phyloP scores from a whole-genome alignment of 768 basidiomycete species.

The Panus rudis region DNA sequence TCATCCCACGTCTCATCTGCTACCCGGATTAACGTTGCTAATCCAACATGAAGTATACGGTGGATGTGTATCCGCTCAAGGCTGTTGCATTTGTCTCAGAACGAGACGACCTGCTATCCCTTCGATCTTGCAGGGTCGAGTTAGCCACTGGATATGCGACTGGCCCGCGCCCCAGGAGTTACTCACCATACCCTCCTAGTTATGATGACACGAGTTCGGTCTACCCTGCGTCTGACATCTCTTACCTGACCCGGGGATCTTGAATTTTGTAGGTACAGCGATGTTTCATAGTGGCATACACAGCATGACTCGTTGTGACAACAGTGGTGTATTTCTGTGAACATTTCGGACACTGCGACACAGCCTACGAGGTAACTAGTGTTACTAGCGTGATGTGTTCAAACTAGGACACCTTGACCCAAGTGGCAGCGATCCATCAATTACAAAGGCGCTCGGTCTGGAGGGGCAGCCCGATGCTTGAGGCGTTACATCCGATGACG shows the following conservation, averaged over 20 bases:
- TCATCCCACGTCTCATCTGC: background rate
- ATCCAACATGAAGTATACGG: slow-evolving; percentile 7
- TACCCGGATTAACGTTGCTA: background rate
- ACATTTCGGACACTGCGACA: too few species aligned
- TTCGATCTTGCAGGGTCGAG: slow-evolving; percentile 8
- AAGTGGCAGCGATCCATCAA: too few species aligned
- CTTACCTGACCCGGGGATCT: background rate
- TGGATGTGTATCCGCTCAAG: slow-evolving; percentile 5
- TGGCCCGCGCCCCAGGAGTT: slow-evolving; percentile 9
- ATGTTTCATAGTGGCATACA: background rate
- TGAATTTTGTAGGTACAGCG: background rate
- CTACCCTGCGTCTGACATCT: background rate
- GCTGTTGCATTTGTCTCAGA: slow-evolving; percentile 2
- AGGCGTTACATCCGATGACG: too few species aligned
- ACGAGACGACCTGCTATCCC: background rate
- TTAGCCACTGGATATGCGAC: slow-evolving; percentile 8
- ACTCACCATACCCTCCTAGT: slow-evolving; percentile 4
- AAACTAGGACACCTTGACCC: too few species aligned
- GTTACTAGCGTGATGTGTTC: too few species aligned
- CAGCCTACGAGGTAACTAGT: too few species aligned
- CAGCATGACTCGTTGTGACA: too few species aligned
- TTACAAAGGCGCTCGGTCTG: too few species aligned
- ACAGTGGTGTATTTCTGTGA: too few species aligned
- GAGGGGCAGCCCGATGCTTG: too few species aligned
- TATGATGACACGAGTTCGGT: slow-evolving; percentile 2